A percentile compares a stretch with the other conserved stretches of the same genome.
Evolutionary conservation across 306 rosid genomes (phyloP).

Genomic region (Vicia faba): DNA sequence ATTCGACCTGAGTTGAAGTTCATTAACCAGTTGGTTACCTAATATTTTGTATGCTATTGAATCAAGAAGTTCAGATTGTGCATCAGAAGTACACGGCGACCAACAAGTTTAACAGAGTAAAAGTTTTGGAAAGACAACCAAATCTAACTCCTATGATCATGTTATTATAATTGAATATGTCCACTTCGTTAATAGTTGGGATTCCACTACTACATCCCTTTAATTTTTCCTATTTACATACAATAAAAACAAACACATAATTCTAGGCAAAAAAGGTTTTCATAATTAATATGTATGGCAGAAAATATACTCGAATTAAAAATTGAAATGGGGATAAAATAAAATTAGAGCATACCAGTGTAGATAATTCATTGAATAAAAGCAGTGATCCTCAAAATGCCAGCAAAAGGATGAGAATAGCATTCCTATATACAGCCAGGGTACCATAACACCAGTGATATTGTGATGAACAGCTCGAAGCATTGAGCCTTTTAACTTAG

Average conservation of each 20-base stretch:
- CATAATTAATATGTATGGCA: constrained; percentile 5
- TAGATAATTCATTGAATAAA: constrained; percentile 93
- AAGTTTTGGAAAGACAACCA: constrained; percentile 1
- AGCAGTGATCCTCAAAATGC: constrained; percentile 99
- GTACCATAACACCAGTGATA: constrained; percentile 98
- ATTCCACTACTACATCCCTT: constrained; percentile 22
- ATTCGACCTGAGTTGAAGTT: not conserved
- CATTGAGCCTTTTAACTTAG: constrained; percentile 89
- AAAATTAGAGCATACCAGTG: constrained; percentile 75
- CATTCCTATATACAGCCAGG: constrained; percentile 99
- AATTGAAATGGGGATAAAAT: constrained; percentile 6
- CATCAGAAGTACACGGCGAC: constrained; percentile 16
- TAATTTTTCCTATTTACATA: constrained; percentile 9
- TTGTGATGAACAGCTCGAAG: constrained; percentile 86
- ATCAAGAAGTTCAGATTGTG: constrained; percentile 23
- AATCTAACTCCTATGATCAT: constrained; percentile 21
- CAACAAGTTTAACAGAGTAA: constrained; percentile 23
- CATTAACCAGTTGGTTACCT: constrained; percentile 1
- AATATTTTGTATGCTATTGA: constrained; percentile 9
- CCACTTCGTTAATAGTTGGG: constrained; percentile 1
- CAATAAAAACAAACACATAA: constrained; percentile 1
- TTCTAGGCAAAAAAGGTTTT: not conserved
- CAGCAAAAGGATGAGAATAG: constrained; percentile 96
- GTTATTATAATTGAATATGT: constrained; percentile 28
- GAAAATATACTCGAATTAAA: not conserved